These are phyloP conservation scores for Zoysia pacifica DNA, from an alignment of 176 grass and related monocot species.

Conservation along the genomic window DNA sequence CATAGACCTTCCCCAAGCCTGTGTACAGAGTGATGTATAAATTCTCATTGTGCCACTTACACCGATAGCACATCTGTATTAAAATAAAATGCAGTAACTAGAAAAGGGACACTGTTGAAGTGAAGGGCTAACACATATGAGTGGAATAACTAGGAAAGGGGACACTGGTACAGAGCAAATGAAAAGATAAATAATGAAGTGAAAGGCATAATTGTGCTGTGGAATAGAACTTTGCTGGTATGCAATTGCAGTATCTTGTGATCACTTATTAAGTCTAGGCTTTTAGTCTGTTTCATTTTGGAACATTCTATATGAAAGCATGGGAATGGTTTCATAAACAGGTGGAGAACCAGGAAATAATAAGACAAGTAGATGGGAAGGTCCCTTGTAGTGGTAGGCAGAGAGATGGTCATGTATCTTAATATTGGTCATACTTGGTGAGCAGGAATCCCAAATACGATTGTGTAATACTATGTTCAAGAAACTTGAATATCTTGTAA, in stretches of 20 bases:
- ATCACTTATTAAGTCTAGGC: constrained; percentile 16
- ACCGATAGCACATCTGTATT: constrained; percentile 13
- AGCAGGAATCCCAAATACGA: constrained; percentile 20
- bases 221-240: constrained; percentile 13
- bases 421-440: constrained; percentile 18
- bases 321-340: neutral
- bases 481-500: neutral
- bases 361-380: neutral
- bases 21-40: no score
- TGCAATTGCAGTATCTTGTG: neutral
- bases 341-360: neutral
- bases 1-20: no score
- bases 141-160: neutral
- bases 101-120: neutral
- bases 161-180: neutral
- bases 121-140: neutral
- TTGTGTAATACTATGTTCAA: neutral
- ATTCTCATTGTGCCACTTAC: constrained; percentile 3
- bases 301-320: constrained; percentile 20
- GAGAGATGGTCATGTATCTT: neutral
- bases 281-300: neutral
- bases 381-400: constrained; percentile 1
- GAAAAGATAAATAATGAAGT: constrained; percentile 19
- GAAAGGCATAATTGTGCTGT: neutral
- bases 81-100: constrained; percentile 28